phyloP scores from a whole-genome alignment of 768 basidiomycete species.

The Dioszegia hungarica region DNA sequence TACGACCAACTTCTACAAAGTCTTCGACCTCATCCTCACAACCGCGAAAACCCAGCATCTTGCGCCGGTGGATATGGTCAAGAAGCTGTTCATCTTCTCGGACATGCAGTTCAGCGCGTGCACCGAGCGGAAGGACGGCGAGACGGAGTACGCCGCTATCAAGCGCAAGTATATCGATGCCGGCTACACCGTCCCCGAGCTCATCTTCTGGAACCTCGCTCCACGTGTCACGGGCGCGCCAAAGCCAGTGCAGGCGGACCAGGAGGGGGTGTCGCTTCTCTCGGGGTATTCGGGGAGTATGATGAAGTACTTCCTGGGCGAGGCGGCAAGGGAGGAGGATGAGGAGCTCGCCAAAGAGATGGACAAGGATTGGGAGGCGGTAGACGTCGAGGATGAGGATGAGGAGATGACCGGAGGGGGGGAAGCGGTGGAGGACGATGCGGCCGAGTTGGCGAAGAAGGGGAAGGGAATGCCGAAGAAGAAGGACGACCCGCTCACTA shows the following conservation, averaged over 20 bases:
- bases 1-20: conserved; percentile 61
- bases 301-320: conserved; percentile 66
- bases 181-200: conserved; percentile 67
- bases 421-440: not conserved
- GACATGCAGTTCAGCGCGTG: conserved; percentile 72
- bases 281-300: conserved; percentile 66
- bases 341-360: conserved; percentile 51
- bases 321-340: conserved; percentile 13
- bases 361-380: conserved; percentile 11
- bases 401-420: conserved; percentile 7
- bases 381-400: conserved; percentile 2
- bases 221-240: conserved; percentile 34
- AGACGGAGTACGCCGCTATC: conserved; percentile 62
- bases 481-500: conserved; percentile 20
- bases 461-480: conserved; percentile 9
- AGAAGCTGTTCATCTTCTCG: conserved; percentile 68
- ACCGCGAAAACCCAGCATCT: conserved; percentile 59
- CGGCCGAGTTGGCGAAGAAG: not conserved
- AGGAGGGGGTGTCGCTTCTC: conserved; percentile 63
- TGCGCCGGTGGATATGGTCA: conserved; percentile 67
- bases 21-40: conserved; percentile 56
- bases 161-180: conserved; percentile 57
- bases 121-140: conserved; percentile 46
- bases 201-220: conserved; percentile 67
- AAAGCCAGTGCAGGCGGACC: conserved; percentile 56